Conservation (phyloP, 495 filamentous ascomycete species). For the Aspergillus haitiensis region DNA sequence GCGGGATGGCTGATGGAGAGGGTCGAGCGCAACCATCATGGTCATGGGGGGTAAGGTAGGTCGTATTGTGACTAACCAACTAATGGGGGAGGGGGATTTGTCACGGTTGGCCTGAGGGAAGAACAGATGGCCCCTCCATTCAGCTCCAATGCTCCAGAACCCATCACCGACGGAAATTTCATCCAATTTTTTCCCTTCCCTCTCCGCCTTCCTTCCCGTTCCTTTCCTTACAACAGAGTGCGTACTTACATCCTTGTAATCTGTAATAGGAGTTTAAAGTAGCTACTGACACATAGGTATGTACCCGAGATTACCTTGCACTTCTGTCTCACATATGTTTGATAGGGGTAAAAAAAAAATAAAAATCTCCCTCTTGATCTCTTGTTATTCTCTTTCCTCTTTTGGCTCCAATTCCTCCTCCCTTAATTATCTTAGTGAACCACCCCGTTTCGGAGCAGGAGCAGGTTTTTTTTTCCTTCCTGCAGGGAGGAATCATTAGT, state of each 20-base stretch:
- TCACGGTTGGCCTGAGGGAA: not conserved
- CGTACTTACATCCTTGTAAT: not conserved
- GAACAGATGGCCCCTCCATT: not conserved
- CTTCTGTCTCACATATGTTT: slow-evolving; percentile 1
- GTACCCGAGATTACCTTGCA: not conserved
- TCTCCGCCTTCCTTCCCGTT: not conserved
- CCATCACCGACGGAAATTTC: no score
- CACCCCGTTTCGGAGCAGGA: not conserved
- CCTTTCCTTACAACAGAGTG: no score
- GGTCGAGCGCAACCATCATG: not conserved
- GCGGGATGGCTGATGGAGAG: not conserved
- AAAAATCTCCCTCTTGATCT: not conserved
- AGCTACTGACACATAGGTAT: no score
- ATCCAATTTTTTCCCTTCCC: not conserved
- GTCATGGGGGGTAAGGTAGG: not conserved
- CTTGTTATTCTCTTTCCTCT: not conserved
- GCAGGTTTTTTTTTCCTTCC: no score
- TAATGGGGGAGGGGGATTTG: not conserved
- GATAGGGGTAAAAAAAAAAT: not conserved
- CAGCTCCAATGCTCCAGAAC: not conserved
- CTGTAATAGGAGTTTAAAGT: not conserved
- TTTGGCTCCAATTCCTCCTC: not conserved
- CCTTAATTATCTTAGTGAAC: not conserved
- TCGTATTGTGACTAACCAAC: not conserved
- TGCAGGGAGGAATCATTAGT: no score